Conservation (phyloP, 371 early-diverging fungal species). For the Mucor circinelloides region DNA sequence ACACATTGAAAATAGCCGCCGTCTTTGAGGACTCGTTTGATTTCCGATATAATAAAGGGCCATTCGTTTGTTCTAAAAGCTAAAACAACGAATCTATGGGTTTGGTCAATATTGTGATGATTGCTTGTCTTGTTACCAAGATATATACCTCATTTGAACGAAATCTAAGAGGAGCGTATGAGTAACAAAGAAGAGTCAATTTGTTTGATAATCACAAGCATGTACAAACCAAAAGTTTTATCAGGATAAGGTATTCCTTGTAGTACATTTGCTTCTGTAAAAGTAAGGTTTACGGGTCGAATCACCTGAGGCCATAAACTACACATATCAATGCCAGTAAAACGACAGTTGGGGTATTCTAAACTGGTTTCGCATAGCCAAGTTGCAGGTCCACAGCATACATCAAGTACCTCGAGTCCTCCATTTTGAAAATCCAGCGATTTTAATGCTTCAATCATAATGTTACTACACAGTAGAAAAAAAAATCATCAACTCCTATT, state of each 20-base stretch:
- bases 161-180: conserved; percentile 22
- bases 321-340: conserved; percentile 45
- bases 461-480: conserved; percentile 30
- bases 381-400: conserved; percentile 49
- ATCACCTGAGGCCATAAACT: conserved; percentile 45
- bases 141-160: conserved; percentile 30
- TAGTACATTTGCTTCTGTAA: conserved; percentile 36
- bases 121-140: background rate
- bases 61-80: conserved; percentile 41
- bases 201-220: background rate
- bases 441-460: conserved; percentile 36
- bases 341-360: conserved; percentile 41
- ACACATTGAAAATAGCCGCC: conserved; percentile 45
- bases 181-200: background rate
- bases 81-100: conserved; percentile 31
- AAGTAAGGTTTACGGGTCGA: conserved; percentile 36
- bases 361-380: conserved; percentile 48
- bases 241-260: conserved; percentile 42
- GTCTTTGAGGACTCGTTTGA: conserved; percentile 37
- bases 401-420: conserved; percentile 31
- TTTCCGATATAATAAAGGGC: conserved; percentile 35
- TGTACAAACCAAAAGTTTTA: conserved; percentile 36
- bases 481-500: background rate
- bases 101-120: background rate
- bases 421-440: conserved; percentile 30